Conservation (phyloP, 768 basidiomycete genomes). For the Amanita fuliginea region DNA sequence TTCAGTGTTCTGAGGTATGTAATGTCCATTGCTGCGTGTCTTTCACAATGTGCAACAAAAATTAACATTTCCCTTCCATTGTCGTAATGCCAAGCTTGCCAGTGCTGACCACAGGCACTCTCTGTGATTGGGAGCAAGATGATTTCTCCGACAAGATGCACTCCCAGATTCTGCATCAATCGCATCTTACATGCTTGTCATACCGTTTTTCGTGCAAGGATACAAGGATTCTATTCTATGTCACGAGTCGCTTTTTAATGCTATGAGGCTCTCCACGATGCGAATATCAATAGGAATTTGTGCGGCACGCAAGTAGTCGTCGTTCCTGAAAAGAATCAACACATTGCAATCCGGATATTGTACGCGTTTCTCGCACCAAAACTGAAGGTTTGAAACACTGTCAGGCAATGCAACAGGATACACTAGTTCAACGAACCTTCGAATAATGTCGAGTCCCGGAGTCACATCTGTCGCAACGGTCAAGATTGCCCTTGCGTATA, state of each 20-base stretch:
- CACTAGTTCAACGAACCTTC: conserved; percentile 40
- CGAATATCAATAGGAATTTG: conserved; percentile 30
- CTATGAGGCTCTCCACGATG: conserved; percentile 32
- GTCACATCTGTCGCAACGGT: conserved; percentile 51
- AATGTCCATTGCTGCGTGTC: too few relatives aligned
- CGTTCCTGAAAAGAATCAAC: conserved; percentile 27
- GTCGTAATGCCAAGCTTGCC: too few relatives aligned
- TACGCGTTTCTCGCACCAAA: conserved; percentile 25
- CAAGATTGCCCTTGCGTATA: background rate
- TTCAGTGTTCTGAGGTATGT: too few relatives aligned
- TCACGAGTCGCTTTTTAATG: conserved; percentile 4
- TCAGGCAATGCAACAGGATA: background rate
- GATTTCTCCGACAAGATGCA: too few relatives aligned
- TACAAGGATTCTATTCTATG: background rate
- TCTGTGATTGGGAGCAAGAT: too few relatives aligned
- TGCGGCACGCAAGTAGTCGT: conserved; percentile 37
- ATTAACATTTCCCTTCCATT: too few relatives aligned
- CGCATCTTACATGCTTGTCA: too few relatives aligned
- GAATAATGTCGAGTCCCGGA: conserved; percentile 89
- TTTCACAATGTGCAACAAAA: too few relatives aligned
- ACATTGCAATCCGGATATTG: background rate
- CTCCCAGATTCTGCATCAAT: too few relatives aligned
- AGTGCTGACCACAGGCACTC: too few relatives aligned
- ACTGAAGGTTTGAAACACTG: conserved; percentile 17
- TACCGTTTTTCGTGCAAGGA: too few relatives aligned